Conservation (phyloP, 495 filamentous ascomycete genomes). For the Hypomontagnella monticulosa region DNA sequence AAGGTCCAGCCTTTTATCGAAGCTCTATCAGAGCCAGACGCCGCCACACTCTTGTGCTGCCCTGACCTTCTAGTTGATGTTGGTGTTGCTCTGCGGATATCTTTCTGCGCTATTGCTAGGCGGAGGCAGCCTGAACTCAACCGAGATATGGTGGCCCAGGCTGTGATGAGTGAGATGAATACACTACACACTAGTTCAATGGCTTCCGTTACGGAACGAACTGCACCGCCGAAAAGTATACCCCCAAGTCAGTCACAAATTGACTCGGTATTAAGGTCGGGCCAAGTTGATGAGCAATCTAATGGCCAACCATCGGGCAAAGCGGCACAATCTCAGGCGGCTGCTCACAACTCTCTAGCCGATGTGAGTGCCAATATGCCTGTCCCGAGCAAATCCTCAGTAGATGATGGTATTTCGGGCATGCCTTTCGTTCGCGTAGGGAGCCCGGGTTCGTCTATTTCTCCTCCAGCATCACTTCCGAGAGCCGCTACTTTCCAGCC, state of each 20-base stretch:
- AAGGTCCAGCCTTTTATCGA: constrained; percentile 45
- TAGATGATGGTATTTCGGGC: constrained; percentile 58
- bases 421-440: constrained; percentile 57
- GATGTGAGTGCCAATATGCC: constrained; percentile 24
- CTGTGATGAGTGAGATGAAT: constrained; percentile 54
- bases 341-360: constrained; percentile 6
- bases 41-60: constrained; percentile 49
- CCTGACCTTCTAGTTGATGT: constrained; percentile 53
- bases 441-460: constrained; percentile 33
- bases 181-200: constrained; percentile 37
- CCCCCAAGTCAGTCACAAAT: constrained; percentile 32
- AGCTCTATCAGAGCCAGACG: constrained; percentile 35
- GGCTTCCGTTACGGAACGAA: constrained; percentile 26
- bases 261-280: constrained; percentile 22
- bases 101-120: constrained; percentile 57
- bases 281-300: constrained; percentile 22
- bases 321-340: constrained; percentile 5
- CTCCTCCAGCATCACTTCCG: constrained; percentile 42
- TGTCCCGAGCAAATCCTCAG: constrained; percentile 43
- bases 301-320: constrained; percentile 26
- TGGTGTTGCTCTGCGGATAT: constrained; percentile 52
- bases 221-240: constrained; percentile 29
- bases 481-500: constrained; percentile 27
- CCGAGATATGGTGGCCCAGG: constrained; percentile 53
- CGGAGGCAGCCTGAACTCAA: constrained; percentile 49